Evolutionary conservation across 176 grass and related monocot genomes (phyloP).

Genomic region (Aegilops bicornis): DNA sequence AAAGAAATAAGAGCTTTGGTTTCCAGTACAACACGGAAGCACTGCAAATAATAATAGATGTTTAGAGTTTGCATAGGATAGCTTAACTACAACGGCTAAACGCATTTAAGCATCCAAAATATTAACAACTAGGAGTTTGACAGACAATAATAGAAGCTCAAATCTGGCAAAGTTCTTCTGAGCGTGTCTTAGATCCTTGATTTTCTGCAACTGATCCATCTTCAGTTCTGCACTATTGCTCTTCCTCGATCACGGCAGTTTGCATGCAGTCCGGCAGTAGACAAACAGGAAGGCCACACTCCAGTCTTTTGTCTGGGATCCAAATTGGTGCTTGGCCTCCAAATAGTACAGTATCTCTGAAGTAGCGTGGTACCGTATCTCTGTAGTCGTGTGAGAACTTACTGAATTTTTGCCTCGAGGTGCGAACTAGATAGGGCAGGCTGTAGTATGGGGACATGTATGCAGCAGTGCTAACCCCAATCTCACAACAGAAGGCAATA

Average conservation of each 20-base stretch:
- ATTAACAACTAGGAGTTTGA: not conserved
- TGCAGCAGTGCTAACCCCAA: slow-evolving; percentile 5
- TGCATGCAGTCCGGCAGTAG: not conserved
- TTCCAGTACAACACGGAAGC: not conserved
- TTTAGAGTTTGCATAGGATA: slow-evolving; percentile 17
- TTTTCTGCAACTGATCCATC: not conserved
- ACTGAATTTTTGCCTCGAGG: not conserved
- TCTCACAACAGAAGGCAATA: not conserved
- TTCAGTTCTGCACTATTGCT: not conserved
- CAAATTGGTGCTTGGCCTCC: not conserved
- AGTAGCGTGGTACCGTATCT: not conserved
- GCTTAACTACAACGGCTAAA: not conserved
- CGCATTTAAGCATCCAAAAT: not conserved
- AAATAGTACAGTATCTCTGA: not conserved
- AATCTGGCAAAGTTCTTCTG: not conserved
- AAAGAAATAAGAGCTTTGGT: not conserved
- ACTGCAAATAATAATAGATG: not conserved
- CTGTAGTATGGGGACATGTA: slow-evolving; percentile 21
- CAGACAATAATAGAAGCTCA: not conserved
- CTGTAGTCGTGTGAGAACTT: not conserved
- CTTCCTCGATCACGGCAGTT: not conserved
- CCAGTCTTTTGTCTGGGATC: slow-evolving; percentile 25
- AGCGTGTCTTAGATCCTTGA: not conserved
- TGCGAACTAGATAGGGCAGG: not conserved
- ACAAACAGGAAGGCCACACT: not conserved